Conservation (phyloP, 1,139 yeast species). For the Scheffersomyces parashehatae region DNA sequence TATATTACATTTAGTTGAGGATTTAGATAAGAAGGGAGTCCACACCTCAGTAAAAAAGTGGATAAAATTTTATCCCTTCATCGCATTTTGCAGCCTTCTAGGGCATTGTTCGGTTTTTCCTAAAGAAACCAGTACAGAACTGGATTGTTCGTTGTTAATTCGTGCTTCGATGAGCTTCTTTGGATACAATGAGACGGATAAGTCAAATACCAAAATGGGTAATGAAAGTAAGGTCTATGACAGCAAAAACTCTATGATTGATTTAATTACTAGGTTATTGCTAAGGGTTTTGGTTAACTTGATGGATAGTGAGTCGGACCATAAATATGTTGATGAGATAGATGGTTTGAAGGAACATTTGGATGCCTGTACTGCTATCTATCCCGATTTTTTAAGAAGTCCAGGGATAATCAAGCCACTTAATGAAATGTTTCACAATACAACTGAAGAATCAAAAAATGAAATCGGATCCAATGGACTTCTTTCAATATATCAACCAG, state of each 20-base stretch:
- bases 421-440: too few relatives aligned
- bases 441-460: too few relatives aligned
- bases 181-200: conserved; percentile 12
- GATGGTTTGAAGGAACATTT: conserved; percentile 20
- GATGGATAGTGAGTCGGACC: conserved; percentile 10
- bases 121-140: conserved; percentile 3
- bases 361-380: conserved; percentile 13
- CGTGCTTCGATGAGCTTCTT: conserved; percentile 17
- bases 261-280: conserved; percentile 16
- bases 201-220: conserved; percentile 8
- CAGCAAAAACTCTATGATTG: conserved; percentile 9
- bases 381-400: conserved; percentile 20
- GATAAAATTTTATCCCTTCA: conserved; percentile 31
- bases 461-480: too few relatives aligned
- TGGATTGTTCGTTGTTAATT: conserved; percentile 13
- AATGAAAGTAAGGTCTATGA: conserved; percentile 4
- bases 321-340: conserved; percentile 12
- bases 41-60: conserved; percentile 29
- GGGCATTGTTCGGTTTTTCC: conserved; percentile 7
- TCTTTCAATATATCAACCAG: too few relatives aligned
- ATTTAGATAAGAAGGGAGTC: conserved; percentile 8
- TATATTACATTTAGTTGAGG: conserved; percentile 7
- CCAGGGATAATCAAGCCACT: neutral
- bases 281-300: conserved; percentile 19
- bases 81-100: conserved; percentile 6